Conservation (phyloP, 2,329 filamentous ascomycete species). For the Rugonectria rugulosa region DNA sequence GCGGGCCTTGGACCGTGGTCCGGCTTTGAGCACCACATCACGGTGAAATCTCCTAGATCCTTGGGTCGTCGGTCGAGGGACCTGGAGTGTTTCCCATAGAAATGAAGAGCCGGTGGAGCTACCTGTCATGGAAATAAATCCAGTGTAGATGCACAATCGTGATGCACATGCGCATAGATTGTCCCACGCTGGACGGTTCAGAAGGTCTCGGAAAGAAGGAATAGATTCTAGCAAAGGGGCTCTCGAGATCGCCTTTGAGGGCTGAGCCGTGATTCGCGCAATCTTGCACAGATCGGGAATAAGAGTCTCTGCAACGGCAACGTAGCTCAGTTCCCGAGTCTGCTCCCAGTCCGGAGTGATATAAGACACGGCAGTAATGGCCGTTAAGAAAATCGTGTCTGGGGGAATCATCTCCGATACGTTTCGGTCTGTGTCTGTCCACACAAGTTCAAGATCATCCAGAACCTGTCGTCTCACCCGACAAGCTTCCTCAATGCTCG, state of each 20-base stretch:
- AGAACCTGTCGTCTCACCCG: slow-evolving; percentile 1
- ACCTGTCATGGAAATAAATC: not conserved
- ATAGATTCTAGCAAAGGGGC: not conserved
- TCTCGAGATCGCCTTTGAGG: too few species aligned
- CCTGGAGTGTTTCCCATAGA: not conserved
- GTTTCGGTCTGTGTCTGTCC: not conserved
- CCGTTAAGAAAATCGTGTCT: not conserved
- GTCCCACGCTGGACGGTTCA: not conserved
- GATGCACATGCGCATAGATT: slow-evolving; percentile 3
- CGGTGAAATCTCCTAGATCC: not conserved
- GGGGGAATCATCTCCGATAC: slow-evolving; percentile 1
- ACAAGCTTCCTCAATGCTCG: not conserved
- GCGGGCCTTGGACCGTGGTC: not conserved
- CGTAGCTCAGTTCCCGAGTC: slow-evolving; percentile 1
- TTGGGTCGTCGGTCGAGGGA: not conserved
- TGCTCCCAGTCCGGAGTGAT: slow-evolving; percentile 3
- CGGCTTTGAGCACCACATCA: not conserved
- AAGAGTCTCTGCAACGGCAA: slow-evolving; percentile 1
- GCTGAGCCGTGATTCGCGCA: too few species aligned
- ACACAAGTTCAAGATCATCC: not conserved
- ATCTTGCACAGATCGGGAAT: not conserved
- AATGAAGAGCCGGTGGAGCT: not conserved
- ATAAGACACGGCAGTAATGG: not conserved
- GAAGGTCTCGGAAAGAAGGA: not conserved
- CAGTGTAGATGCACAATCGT: slow-evolving; percentile 2